Evolutionary conservation across 1,284 basidiomycete genomes (phyloP), one percentile per base, ranked within the genome.

Genomic region (Trametes sp.): DNA sequence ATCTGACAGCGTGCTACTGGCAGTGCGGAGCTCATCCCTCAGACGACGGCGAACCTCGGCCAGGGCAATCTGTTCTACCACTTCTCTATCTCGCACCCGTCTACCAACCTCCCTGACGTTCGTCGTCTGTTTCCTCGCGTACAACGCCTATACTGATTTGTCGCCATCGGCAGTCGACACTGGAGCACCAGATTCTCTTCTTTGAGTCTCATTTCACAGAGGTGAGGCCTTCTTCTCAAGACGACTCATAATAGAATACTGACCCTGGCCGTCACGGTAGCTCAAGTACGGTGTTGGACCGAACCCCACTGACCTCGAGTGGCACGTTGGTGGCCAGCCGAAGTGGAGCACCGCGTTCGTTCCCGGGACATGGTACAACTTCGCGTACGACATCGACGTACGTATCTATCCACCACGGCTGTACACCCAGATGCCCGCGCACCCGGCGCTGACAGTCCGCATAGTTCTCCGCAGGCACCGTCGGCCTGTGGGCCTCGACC

Each of bases 151-250:
- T 38, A 21, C 6, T 49, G 8, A 7, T 29, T 59, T 19, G 60
- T 28, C 24, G 5, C 21, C 1, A 8, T 19, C 6, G 53, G 23
- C 64, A 84, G 82, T 76, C 81, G 19, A 79, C 81, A 8, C 73
- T 82, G 24, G 85, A 88, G 70, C 86, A 88, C 67, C 86, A 88
- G 73, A 82, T 80, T 54, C 56, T 76, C 52, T 88, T 89, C 81
- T 89, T 88, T 69, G 86, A 88, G 74, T 86, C 83, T 50, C 87
- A 87, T 72, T 88, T 87, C 74, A 88, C 86, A 5, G 86, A 86
- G 77, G 82, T 82, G 59, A 53, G 71, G 14, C 57, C 19, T 16
- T 26, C 21, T 23, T 29, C 14, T 21, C 16, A 42, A 16, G 29
- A 26, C 26, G 21, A 14, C 14, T 52, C 0, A 14, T 41, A 7